phyloP scores from a whole-genome alignment of 2,329 filamentous ascomycete genomes.

The Aureobasidium sp. region DNA sequence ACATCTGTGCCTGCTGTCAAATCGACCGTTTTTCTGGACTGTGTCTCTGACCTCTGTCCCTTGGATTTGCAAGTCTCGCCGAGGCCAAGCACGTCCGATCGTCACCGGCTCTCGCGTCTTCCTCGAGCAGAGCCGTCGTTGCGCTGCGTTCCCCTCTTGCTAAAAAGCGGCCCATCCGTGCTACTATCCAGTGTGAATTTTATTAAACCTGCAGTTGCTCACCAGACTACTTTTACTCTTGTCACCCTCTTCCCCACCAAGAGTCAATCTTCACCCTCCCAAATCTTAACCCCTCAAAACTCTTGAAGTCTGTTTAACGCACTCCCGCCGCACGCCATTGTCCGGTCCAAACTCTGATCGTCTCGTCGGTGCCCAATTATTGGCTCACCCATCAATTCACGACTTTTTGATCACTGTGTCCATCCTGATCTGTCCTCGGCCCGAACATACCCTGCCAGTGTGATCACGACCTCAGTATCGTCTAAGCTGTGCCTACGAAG shows the following conservation, averaged over 20 bases:
- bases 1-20: conserved; percentile 12
- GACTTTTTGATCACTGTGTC: background rate
- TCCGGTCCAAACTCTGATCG: conserved; percentile 10
- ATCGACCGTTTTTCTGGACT: conserved; percentile 7
- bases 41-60: conserved; percentile 8
- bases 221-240: conserved; percentile 1
- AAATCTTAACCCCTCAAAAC: conserved; percentile 11
- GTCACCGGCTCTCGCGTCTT: conserved; percentile 9
- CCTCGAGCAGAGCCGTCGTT: conserved; percentile 1
- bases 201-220: background rate
- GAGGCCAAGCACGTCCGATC: conserved; percentile 9
- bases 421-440: conserved; percentile 7
- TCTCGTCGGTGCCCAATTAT: conserved; percentile 1
- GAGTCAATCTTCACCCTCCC: conserved; percentile 7
- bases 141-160: conserved; percentile 2
- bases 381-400: background rate
- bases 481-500: background rate
- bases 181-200: background rate
- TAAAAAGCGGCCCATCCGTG: background rate
- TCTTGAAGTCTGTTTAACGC: conserved; percentile 4
- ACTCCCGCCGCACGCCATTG: conserved; percentile 12
- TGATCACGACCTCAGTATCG: background rate
- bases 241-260: conserved; percentile 8
- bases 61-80: conserved; percentile 6
- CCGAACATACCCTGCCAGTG: conserved; percentile 2